phyloP scores from a whole-genome alignment of 176 grass and related monocot genomes.

The Aegilops umbellulata region DNA sequence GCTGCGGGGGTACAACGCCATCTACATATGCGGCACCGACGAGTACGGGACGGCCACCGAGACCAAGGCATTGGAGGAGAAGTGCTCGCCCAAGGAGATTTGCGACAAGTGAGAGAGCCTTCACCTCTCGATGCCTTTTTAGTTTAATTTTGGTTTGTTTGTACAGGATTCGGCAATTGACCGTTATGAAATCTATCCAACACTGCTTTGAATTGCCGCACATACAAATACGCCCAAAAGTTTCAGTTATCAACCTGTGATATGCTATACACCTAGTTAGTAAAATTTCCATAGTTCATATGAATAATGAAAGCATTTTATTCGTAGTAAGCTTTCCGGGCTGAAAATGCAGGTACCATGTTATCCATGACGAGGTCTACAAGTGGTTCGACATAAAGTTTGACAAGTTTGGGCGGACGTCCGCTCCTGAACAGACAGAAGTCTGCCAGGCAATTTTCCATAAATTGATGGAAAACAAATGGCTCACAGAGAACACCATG shows the following conservation, averaged over 20 bases:
- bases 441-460: slow-evolving; percentile 91
- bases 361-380: slow-evolving; percentile 83
- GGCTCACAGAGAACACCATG: slow-evolving; percentile 96
- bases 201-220: background rate
- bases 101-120: slow-evolving; percentile 73
- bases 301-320: slow-evolving; percentile 6
- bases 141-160: background rate
- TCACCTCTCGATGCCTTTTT: background rate
- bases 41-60: slow-evolving; percentile 98
- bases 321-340: slow-evolving; percentile 16
- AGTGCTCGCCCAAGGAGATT: slow-evolving; percentile 93
- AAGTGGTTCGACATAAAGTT: slow-evolving; percentile 98
- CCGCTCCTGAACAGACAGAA: slow-evolving; percentile 77
- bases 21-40: slow-evolving; percentile 96
- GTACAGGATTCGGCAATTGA: background rate
- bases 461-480: slow-evolving; percentile 88
- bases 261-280: background rate
- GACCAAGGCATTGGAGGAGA: slow-evolving; percentile 98
- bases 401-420: slow-evolving; percentile 93
- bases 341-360: slow-evolving; percentile 65
- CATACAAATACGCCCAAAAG: background rate
- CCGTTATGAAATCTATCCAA: background rate
- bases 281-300: background rate
- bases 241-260: slow-evolving; percentile 8
- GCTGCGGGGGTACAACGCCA: slow-evolving; percentile 78